Conservation (phyloP, 352 stramenopile genomes). For the Pythium volutum region DNA sequence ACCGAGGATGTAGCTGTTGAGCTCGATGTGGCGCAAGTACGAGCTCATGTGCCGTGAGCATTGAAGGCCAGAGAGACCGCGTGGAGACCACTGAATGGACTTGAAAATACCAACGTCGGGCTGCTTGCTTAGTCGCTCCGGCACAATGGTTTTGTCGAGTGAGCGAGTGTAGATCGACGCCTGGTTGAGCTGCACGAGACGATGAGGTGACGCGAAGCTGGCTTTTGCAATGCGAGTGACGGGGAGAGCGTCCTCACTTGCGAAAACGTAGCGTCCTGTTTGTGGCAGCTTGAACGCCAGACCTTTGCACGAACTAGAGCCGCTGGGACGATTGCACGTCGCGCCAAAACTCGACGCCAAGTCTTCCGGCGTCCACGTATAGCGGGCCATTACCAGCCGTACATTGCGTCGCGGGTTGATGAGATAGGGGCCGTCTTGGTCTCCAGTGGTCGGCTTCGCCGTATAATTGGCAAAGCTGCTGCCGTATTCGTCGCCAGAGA, state of each 20-base stretch:
- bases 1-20: conserved; percentile 12
- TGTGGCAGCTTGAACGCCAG: conserved; percentile 38
- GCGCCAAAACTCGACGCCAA: conserved; percentile 30
- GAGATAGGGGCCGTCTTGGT: conserved; percentile 29
- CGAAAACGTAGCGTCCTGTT: conserved; percentile 4
- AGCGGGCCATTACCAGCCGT: conserved; percentile 34
- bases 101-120: background rate
- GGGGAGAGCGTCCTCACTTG: conserved; percentile 3
- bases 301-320: conserved; percentile 30
- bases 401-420: conserved; percentile 32
- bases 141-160: background rate
- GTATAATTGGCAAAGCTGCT: conserved; percentile 13
- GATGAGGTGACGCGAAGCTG: conserved; percentile 1
- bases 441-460: background rate
- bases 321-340: conserved; percentile 27
- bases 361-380: conserved; percentile 31
- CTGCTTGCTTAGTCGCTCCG: background rate
- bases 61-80: background rate
- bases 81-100: background rate
- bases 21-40: conserved; percentile 7
- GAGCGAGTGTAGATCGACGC: background rate
- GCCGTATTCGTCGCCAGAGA: conserved; percentile 37
- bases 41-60: conserved; percentile 12
- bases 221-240: background rate
- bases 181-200: conserved; percentile 13